Evolutionary conservation across 163 green algal species (phyloP), one percentile per base, ranked within the genome.

Genomic region (Trebouxia gelatinosa): DNA sequence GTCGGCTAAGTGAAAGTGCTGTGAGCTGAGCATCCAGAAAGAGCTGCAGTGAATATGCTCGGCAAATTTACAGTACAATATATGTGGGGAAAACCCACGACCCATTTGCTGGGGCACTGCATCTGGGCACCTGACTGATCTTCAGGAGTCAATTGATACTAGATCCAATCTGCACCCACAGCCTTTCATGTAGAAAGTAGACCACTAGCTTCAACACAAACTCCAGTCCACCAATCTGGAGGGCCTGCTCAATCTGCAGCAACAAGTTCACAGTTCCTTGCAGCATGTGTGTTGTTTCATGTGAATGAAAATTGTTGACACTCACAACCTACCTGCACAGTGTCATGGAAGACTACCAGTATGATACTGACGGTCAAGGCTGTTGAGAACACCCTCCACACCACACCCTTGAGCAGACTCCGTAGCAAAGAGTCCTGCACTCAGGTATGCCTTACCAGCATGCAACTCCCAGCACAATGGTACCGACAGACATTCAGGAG

Each of bases 341-440:
- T 57, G 32, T 66, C 71, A 34, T 43, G 50, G 21, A 78, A 67
- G 5, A 78, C 51, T 0, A 31, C 71, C 34, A 78, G 35, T 31
- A 78, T 61, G 7, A 78, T 48, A 13, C 21, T 43, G 1, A 78
- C 71, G 23, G 71, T 78, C 50, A 78, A 11, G 0, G 48, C 31
- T 57, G 71, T 78, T 7, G 46, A 67, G 17, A 78, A 78, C 1
- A 78, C 71, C 35, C 71, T 31, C 71, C 71, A 78, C 2, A 65
- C 46, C 34, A 78, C 16, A n/a, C 71, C 71, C 35, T 78, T 78
- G 0, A 78, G 26, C 26, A 61, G 17, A 38, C 71, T 78, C 6
- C 71, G 46, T 9, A 66, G 13, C 5, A 78, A 5, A 16, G 71
- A 78, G 51, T 78, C 71, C 71, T 66, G 50, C 34, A 68, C 58